Base-by-base conservation (phyloP, 345 rosid species). In the Citrus sp. region DNA sequence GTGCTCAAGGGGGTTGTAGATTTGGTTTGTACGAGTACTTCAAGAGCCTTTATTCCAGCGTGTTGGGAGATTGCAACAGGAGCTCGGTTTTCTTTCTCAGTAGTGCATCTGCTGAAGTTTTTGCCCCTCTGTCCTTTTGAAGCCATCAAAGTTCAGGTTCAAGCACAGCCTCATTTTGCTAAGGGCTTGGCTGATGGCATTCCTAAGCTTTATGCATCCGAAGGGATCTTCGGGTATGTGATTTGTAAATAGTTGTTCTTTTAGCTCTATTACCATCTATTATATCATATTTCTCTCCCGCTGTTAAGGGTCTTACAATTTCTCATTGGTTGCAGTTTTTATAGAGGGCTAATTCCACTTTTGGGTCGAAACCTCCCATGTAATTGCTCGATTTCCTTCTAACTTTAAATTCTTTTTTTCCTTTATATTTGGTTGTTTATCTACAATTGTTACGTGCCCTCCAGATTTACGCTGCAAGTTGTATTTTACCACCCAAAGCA, bases 111-210 rank as follows among this genome's bases (percentile, higher is more conserved):
- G 91, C 92, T 79, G 88, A 90, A 83, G 78, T 90, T 67, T 89
- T 87, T 46, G 89, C 91, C 86, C 49, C 87, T 90, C 59, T 90
- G 92, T 72, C 94, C 92, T 70, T 90, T 90, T 38, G 91, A 90
- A 82, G 94, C 94, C 5, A 82, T 87, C 46, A 90, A 90, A 84
- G 87, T 89, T 40, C 76, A 83, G 67, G 89, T 90, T 46, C 91
- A 90, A 80, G 88, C 91, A 2, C 91, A 89, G 74, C 92, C 92
- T 59, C 80, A 16, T 67, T 90, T 90, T 37, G 91, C 90, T 18
- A 87, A 85, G 81, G 94, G 92, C 30, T 84, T 90, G 81, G 55
- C 73, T 76, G 92, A 89, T 86, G 94, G 91, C 32, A 82, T 89
- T 74, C 91, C 92, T 21, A 86, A 78, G 80, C 82, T 87, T 13